These are phyloP conservation scores for Glycyrrhiza uralensis DNA, from an alignment of 306 rosid species.

Conservation along the genomic window DNA sequence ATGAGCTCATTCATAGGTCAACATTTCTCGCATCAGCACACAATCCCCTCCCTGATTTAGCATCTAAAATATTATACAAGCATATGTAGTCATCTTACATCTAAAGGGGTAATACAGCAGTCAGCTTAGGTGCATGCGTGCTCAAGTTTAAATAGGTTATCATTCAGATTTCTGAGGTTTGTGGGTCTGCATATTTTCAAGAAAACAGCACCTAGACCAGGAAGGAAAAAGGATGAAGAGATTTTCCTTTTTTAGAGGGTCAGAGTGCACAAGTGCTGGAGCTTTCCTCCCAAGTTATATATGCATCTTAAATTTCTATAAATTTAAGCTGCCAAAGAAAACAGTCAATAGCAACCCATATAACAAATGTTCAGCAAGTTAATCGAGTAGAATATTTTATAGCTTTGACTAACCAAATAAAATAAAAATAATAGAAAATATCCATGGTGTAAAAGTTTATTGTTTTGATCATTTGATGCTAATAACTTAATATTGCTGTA, in stretches of 20 bases:
- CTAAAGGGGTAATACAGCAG: neutral
- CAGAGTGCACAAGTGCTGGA: neutral
- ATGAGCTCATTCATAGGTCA: neutral
- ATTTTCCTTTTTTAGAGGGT: neutral
- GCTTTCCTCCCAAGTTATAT: neutral
- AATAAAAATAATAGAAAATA: neutral
- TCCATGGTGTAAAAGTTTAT: neutral
- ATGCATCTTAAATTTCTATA: neutral
- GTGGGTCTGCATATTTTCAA: neutral
- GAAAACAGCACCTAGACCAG: neutral
- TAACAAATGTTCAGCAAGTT: neutral
- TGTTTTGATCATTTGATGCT: conserved; percentile 14
- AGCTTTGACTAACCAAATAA: conserved; percentile 12
- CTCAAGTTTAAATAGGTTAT: neutral
- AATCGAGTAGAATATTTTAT: neutral
- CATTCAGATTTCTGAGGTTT: neutral
- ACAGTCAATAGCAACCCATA: neutral
- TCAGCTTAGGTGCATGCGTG: neutral
- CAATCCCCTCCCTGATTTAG: neutral
- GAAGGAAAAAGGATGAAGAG: neutral
- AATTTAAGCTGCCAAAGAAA: neutral
- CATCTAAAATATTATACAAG: neutral
- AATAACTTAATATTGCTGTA: conserved; percentile 23
- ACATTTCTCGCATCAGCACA: neutral
- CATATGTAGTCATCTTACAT: neutral